Conservation (phyloP, 768 basidiomycete genomes). For the Leccinum longicurvipes region DNA sequence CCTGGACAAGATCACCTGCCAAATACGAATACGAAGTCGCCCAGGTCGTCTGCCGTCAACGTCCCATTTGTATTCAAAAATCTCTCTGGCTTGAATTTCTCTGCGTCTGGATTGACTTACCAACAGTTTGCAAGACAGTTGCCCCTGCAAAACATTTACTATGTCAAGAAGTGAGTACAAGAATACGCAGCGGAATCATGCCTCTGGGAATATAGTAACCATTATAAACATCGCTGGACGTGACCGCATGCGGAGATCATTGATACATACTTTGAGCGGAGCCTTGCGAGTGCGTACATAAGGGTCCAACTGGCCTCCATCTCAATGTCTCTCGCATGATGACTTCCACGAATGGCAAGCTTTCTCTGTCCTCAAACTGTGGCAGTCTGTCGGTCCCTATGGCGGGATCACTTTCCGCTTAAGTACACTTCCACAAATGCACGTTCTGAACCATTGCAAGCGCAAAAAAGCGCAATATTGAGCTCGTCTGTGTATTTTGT, state of each 20-base stretch:
- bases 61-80: not conserved
- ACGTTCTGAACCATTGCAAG: not conserved
- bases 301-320: not conserved
- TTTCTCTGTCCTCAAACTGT: not conserved
- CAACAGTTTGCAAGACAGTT: not conserved
- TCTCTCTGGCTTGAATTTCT: constrained; percentile 10
- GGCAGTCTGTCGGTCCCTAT: not conserved
- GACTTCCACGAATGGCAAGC: not conserved
- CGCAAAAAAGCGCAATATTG: not conserved
- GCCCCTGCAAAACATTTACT: not conserved
- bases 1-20: not conserved
- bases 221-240: constrained; percentile 38
- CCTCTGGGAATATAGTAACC: constrained; percentile 52
- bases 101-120: constrained; percentile 3
- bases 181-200: not conserved
- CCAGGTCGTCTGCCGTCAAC: not conserved
- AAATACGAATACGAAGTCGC: not conserved
- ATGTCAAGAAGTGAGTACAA: not conserved
- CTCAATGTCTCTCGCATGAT: not conserved
- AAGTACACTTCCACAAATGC: not conserved
- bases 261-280: not conserved
- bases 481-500: not conserved
- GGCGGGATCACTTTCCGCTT: not conserved
- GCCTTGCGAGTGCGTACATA: not conserved
- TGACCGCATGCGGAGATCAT: constrained; percentile 23